Conservation (phyloP, 495 filamentous ascomycete species). For the Podospora pseudocomata region DNA sequence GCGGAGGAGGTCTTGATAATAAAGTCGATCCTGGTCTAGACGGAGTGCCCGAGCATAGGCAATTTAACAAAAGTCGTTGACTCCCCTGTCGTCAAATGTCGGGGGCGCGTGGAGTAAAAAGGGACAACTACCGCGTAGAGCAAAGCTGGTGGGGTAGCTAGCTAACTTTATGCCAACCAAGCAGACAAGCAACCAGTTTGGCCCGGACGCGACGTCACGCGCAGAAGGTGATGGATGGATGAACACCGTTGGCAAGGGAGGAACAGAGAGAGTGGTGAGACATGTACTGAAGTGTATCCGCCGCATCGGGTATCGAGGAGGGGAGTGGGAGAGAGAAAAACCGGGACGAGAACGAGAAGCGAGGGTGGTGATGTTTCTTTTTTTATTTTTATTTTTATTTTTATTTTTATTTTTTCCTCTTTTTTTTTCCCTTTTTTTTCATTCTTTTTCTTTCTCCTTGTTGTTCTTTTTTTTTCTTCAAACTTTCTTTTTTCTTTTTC, state of each 20-base stretch:
- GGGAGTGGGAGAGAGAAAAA: background rate
- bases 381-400: background rate
- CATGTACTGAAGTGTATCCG: background rate
- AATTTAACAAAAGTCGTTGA: background rate
- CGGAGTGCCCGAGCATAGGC: background rate
- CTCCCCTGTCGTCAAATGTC: background rate
- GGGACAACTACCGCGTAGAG: background rate
- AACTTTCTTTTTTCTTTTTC: slow-evolving; percentile 2
- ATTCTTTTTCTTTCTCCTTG: no score
- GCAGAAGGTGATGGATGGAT: background rate
- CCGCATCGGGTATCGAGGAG: background rate
- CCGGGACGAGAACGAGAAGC: background rate
- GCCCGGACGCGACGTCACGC: background rate
- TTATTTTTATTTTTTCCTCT: no score
- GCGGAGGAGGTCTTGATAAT: background rate
- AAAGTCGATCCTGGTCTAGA: background rate
- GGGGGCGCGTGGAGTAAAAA: background rate
- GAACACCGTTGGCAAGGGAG: no score
- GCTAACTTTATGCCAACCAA: background rate
- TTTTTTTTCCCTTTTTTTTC: no score
- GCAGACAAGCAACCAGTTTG: no score
- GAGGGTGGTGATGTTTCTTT: background rate
- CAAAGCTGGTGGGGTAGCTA: background rate
- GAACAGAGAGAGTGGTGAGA: background rate
- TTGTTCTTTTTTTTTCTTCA: background rate